Evolutionary conservation across 305 asterid species (phyloP).

Genomic region (Plantago lanceolata): DNA sequence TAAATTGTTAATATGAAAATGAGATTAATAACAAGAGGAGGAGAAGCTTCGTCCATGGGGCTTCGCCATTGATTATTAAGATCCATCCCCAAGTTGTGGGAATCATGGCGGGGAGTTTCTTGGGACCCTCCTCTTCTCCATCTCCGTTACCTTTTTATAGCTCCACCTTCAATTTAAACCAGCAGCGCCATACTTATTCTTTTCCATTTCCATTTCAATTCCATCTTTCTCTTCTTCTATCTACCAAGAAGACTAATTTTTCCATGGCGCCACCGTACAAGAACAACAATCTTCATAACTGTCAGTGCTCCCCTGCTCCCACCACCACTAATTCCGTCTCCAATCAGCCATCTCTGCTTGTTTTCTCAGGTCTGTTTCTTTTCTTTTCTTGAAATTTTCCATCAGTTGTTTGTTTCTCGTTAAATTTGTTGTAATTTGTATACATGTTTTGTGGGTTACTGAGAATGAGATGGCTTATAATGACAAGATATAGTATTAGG

Average conservation of each 20-base stretch:
- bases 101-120: conserved; percentile 69
- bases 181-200: not conserved
- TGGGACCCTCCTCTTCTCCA: conserved; percentile 61
- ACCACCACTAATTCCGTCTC: conserved; percentile 24
- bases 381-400: not conserved
- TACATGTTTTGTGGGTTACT: not conserved
- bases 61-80: not conserved
- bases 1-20: too few species aligned
- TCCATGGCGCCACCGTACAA: conserved; percentile 35
- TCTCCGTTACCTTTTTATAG: conserved; percentile 27
- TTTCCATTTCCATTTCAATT: conserved; percentile 24
- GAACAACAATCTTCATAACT: conserved; percentile 17
- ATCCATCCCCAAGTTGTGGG: conserved; percentile 1
- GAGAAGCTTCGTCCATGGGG: not conserved
- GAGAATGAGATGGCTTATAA: not conserved
- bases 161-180: conserved; percentile 23
- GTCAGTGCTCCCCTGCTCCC: conserved; percentile 30
- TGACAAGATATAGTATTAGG: not conserved
- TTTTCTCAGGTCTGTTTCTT: conserved; percentile 59
- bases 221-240: conserved; percentile 21
- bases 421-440: too few species aligned
- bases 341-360: conserved; percentile 63
- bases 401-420: not conserved
- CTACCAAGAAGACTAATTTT: conserved; percentile 25
- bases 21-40: not conserved